phyloP scores from a whole-genome alignment of 306 rosid genomes.

The Sesbania bispinosa region DNA sequence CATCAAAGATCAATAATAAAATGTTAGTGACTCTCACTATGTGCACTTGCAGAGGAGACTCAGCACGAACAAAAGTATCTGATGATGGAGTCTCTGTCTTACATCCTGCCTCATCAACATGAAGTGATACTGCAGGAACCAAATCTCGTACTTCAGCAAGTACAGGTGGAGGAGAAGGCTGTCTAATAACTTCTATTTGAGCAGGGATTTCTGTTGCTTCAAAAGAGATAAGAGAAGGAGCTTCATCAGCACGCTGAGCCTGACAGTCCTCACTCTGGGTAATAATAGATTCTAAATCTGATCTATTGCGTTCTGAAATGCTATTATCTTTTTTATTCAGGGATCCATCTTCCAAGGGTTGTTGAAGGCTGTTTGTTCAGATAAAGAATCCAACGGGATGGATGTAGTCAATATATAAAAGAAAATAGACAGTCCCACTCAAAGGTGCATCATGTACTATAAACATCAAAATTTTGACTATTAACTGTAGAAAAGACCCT shows the following conservation, averaged over 20 bases:
- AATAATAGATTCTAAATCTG: conserved; percentile 33
- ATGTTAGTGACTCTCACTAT: conserved; percentile 56
- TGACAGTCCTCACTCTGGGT: conserved; percentile 36
- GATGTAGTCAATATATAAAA: conserved; percentile 13
- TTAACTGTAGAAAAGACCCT: conserved; percentile 2
- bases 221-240: conserved; percentile 72
- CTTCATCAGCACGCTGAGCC: conserved; percentile 39
- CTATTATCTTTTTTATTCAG: conserved; percentile 36
- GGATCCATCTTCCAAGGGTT: conserved; percentile 41
- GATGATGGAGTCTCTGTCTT: conserved; percentile 42
- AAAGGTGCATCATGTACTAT: neutral
- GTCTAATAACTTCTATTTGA: conserved; percentile 56
- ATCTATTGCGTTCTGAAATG: conserved; percentile 29
- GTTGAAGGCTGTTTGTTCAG: conserved; percentile 52
- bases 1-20: neutral
- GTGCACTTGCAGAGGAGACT: conserved; percentile 78
- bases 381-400: conserved; percentile 18
- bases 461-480: conserved; percentile 3
- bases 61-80: conserved; percentile 54
- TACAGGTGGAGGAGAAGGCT: conserved; percentile 92
- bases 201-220: conserved; percentile 52
- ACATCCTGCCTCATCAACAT: conserved; percentile 44
- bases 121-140: conserved; percentile 62
- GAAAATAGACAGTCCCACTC: neutral
- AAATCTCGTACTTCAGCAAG: conserved; percentile 92